Conservation (phyloP, 345 rosid genomes). For the Laguncularia racemosa region DNA sequence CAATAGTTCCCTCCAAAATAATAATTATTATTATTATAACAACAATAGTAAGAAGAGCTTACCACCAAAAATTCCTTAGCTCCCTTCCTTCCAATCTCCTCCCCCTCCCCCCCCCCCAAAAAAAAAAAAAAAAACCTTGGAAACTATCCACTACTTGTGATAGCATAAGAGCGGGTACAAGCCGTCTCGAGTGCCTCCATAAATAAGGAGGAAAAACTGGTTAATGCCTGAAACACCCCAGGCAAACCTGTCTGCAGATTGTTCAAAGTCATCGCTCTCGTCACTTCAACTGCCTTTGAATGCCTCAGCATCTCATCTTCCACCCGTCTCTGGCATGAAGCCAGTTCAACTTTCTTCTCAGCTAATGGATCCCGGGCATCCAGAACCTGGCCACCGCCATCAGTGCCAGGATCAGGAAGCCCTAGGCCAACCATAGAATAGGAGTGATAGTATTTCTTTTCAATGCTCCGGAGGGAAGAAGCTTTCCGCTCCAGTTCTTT, state of each 20-base stretch:
- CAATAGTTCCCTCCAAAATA: constrained; percentile 5
- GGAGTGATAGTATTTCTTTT: constrained; percentile 87
- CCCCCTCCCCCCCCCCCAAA: too few relatives aligned
- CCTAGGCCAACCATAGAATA: constrained; percentile 91
- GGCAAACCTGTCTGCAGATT: constrained; percentile 89
- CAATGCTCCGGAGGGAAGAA: constrained; percentile 74
- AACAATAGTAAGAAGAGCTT: constrained; percentile 12
- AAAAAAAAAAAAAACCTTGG: too few relatives aligned
- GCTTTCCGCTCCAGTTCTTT: constrained; percentile 96
- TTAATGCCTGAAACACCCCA: constrained; percentile 84
- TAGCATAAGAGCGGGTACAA: constrained; percentile 70
- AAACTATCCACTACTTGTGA: too few relatives aligned
- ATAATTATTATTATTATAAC: neutral
- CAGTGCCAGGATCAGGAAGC: constrained; percentile 59
- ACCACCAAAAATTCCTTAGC: constrained; percentile 36
- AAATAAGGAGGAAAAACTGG: constrained; percentile 79
- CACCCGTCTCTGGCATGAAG: constrained; percentile 76
- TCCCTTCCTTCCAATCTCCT: constrained; percentile 12
- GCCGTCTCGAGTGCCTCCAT: constrained; percentile 57
- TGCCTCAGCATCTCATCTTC: constrained; percentile 91
- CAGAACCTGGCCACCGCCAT: constrained; percentile 54
- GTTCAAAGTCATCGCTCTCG: constrained; percentile 85
- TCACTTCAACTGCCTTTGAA: constrained; percentile 83
- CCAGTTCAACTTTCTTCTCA: constrained; percentile 80
- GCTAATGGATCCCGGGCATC: constrained; percentile 90